These are phyloP conservation scores for Pyrenochaeta sp. DNA, from an alignment of 2,329 filamentous ascomycete genomes.

Conservation along the genomic window DNA sequence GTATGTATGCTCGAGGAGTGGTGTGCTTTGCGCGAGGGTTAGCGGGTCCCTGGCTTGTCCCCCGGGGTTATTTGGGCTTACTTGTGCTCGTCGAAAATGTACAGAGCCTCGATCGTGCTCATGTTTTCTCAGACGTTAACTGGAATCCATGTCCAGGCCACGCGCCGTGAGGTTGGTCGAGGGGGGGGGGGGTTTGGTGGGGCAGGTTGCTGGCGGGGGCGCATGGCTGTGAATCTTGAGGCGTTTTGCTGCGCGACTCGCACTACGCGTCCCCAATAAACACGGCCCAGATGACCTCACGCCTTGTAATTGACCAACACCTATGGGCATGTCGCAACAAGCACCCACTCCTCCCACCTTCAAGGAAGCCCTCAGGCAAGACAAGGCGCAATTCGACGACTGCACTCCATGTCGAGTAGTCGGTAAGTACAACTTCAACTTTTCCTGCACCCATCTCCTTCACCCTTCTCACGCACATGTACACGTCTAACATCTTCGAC, in stretches of 20 bases:
- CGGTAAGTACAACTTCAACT: too few species aligned
- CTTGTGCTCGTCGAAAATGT: slow-evolving; percentile 97
- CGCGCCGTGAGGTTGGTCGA: slow-evolving; percentile 14
- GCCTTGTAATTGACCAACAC: too few species aligned
- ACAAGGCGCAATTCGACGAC: slow-evolving; percentile 60
- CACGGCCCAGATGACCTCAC: not conserved
- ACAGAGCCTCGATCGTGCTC: slow-evolving; percentile 89
- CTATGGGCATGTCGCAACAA: slow-evolving; percentile 21
- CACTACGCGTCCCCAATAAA: too few species aligned
- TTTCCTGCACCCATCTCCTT: not conserved
- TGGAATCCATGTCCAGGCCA: slow-evolving; percentile 24
- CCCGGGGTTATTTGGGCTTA: slow-evolving; percentile 56
- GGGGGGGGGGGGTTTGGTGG: slow-evolving; percentile 18
- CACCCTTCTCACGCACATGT: not conserved
- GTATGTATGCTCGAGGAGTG: slow-evolving; percentile 90
- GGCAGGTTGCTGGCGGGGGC: slow-evolving; percentile 36
- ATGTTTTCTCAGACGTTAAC: slow-evolving; percentile 43
- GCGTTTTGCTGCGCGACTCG: slow-evolving; percentile 16
- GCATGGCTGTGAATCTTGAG: slow-evolving; percentile 3
- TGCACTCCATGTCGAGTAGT: slow-evolving; percentile 76
- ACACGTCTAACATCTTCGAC: not conserved
- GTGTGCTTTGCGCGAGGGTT: slow-evolving; percentile 69
- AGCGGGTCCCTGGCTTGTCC: slow-evolving; percentile 4
- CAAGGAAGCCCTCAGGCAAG: slow-evolving; percentile 41
- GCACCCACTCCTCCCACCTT: slow-evolving; percentile 31